Conservation (phyloP, 108 stramenopile species). For the Chaetoceros tenuissimus region DNA sequence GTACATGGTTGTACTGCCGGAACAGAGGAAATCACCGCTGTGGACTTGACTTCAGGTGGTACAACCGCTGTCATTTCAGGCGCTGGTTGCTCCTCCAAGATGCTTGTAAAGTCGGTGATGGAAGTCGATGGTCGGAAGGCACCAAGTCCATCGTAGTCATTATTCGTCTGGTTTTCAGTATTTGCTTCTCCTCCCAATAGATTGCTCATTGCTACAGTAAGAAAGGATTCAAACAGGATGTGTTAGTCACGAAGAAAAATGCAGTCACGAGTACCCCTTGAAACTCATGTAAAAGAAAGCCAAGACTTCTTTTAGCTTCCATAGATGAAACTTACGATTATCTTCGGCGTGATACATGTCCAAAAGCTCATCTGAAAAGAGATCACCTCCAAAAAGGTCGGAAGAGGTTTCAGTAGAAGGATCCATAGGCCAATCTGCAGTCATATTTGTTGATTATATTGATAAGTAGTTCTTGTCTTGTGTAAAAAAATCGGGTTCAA, state of each 20-base stretch:
- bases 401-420: conserved; percentile 5
- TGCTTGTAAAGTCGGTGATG: conserved; percentile 39
- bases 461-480: no score
- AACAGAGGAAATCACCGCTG: neutral
- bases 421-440: neutral
- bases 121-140: conserved; percentile 51
- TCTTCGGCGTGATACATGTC: conserved; percentile 70
- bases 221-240: no score
- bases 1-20: no score
- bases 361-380: conserved; percentile 73
- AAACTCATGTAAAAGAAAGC: neutral
- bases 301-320: neutral
- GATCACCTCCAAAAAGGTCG: conserved; percentile 70
- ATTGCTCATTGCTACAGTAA: conserved; percentile 28
- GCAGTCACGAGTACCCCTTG: neutral
- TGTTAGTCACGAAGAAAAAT: neutral
- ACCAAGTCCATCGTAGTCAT: conserved; percentile 43
- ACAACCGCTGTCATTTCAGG: neutral
- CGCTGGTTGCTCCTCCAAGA: conserved; percentile 8
- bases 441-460: no score
- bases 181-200: conserved; percentile 5
- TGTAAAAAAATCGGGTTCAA: no score
- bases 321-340: conserved; percentile 19
- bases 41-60: neutral
- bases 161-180: conserved; percentile 4